These are phyloP conservation scores for Wickerhamomyces mucosus DNA, from an alignment of 805 yeast genomes.

Conservation along the genomic window DNA sequence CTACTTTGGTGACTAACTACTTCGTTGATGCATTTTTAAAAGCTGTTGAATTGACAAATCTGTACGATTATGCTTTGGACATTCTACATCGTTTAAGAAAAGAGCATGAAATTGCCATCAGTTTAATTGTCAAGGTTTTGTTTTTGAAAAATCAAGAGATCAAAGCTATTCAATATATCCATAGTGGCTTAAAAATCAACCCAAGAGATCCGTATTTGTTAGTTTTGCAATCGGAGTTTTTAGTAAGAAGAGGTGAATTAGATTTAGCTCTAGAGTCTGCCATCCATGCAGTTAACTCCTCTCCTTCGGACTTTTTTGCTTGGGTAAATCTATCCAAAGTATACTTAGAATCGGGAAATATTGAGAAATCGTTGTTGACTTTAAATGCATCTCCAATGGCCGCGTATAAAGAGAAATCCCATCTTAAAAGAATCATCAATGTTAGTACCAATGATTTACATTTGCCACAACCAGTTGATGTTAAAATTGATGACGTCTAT, in stretches of 20 bases:
- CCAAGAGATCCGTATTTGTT: slow-evolving; percentile 49
- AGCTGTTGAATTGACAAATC: slow-evolving; percentile 55
- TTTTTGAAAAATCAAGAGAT: slow-evolving; percentile 50
- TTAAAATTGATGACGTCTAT: slow-evolving; percentile 58
- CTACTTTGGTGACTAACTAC: slow-evolving; percentile 56
- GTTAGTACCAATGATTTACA: slow-evolving; percentile 48
- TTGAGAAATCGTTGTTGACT: slow-evolving; percentile 63
- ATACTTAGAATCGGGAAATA: slow-evolving; percentile 53
- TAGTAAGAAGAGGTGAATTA: slow-evolving; percentile 39
- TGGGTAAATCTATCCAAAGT: slow-evolving; percentile 63
- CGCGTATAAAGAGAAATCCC: slow-evolving; percentile 52
- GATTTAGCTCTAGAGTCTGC: slow-evolving; percentile 54
- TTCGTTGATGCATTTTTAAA: slow-evolving; percentile 67
- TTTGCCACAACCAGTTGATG: slow-evolving; percentile 70
- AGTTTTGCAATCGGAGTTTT: slow-evolving; percentile 48
- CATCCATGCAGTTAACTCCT: slow-evolving; percentile 53
- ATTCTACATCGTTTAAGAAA: slow-evolving; percentile 43
- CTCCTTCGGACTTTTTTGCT: slow-evolving; percentile 68
- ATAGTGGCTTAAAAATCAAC: slow-evolving; percentile 37
- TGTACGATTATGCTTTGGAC: slow-evolving; percentile 50
- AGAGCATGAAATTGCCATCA: slow-evolving; percentile 46
- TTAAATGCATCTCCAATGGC: slow-evolving; percentile 80
- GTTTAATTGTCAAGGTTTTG: slow-evolving; percentile 44
- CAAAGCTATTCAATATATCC: slow-evolving; percentile 42
- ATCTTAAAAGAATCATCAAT: slow-evolving; percentile 49